A percentile compares a stretch with the other conserved stretches of the same genome.
phyloP scores from a whole-genome alignment of 345 rosid genomes.

The Eucalyptus cladocalyx region DNA sequence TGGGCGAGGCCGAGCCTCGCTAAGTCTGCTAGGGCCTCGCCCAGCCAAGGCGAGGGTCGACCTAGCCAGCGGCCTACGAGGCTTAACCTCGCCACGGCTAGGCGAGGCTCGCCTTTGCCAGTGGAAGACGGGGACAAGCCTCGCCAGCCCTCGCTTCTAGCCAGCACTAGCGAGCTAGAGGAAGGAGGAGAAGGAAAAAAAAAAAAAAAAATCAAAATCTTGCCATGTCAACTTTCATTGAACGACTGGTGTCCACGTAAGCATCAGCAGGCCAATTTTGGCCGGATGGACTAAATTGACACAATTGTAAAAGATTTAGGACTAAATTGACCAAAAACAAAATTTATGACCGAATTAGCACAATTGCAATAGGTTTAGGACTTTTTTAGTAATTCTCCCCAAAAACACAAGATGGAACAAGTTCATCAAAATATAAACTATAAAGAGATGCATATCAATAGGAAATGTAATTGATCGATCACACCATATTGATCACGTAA shows the following conservation, averaged over 20 bases:
- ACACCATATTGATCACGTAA: neutral
- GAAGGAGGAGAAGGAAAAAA: no score
- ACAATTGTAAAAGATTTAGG: no score
- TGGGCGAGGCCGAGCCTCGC: no score
- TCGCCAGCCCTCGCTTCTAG: rapidly evolving
- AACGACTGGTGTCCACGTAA: rapidly evolving
- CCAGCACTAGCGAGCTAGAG: rapidly evolving
- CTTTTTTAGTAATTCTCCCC: no score
- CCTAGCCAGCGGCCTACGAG: rapidly evolving
- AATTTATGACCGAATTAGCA: rapidly evolving
- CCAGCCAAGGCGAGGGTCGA: no score
- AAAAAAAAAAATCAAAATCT: no score
- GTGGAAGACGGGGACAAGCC: rapidly evolving
- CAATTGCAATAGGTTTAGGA: rapidly evolving
- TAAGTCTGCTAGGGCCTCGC: no score
- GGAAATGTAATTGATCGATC: neutral
- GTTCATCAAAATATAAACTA: neutral
- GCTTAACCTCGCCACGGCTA: no score
- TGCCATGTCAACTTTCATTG: no score
- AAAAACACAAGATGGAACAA: neutral
- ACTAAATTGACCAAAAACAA: no score
- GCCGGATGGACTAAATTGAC: rapidly evolving
- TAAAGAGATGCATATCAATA: neutral
- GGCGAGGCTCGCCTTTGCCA: no score
- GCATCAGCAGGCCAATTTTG: rapidly evolving